Percentiles rank a stretch among this genome's conserved stretches.
Evolutionary conservation across 306 rosid species (phyloP).

Genomic region (Citrullus colocynthis): DNA sequence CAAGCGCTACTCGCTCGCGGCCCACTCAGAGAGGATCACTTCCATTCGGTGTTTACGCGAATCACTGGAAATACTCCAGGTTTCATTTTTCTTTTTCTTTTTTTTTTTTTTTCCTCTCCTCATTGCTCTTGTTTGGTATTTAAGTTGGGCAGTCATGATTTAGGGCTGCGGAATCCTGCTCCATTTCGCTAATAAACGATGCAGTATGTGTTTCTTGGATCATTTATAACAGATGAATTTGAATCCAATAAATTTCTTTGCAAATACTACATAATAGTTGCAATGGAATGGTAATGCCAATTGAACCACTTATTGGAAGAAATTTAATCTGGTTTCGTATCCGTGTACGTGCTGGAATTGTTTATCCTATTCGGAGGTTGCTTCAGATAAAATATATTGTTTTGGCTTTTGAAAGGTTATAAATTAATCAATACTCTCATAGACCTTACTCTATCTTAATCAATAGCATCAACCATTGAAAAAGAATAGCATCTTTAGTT

Average conservation of each 20-base stretch:
- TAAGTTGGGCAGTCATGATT: neutral
- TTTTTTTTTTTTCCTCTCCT: neutral
- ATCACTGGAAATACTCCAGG: conserved; percentile 74
- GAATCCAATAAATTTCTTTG: neutral
- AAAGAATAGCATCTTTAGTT: neutral
- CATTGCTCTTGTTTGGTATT: neutral
- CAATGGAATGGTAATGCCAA: neutral
- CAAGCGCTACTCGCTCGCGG: conserved; percentile 81
- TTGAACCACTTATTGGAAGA: neutral
- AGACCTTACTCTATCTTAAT: neutral
- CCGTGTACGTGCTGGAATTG: neutral
- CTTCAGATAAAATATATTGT: too few species aligned
- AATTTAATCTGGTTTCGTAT: neutral
- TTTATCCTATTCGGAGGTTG: neutral
- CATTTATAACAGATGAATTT: neutral
- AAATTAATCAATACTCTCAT: neutral
- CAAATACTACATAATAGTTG: neutral
- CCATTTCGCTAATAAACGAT: neutral
- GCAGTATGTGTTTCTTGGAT: neutral
- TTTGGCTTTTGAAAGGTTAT: neutral
- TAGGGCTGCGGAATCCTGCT: neutral
- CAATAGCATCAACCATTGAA: neutral
- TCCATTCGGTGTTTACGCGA: conserved; percentile 44
- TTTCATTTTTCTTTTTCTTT: neutral
- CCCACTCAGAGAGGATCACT: conserved; percentile 52